A percentile compares a stretch with the other conserved stretches of the same genome.
These are phyloP conservation scores for Diaporthe longicolla DNA, from an alignment of 2,329 filamentous ascomycete species.

Conservation along the genomic window DNA sequence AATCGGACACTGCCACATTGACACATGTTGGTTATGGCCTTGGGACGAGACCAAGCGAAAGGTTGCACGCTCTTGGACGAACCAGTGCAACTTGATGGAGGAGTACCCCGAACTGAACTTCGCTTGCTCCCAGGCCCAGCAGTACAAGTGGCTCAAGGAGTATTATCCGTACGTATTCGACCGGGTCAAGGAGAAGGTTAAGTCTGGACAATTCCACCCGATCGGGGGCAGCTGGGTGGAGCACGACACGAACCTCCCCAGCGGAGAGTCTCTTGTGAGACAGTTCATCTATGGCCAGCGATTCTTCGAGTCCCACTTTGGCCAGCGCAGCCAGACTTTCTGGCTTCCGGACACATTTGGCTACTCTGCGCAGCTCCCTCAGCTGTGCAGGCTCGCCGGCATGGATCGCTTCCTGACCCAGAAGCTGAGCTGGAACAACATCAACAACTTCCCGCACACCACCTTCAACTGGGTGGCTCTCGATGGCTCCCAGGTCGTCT, in stretches of 20 bases:
- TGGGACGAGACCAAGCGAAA: constrained; percentile 99
- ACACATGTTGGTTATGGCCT: constrained; percentile 98
- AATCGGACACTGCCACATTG: constrained; percentile 97
- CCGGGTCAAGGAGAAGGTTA: constrained; percentile 91
- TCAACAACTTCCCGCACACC: constrained; percentile 98
- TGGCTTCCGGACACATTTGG: constrained; percentile 99
- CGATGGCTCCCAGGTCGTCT: constrained; percentile 96
- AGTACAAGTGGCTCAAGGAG: constrained; percentile 97
- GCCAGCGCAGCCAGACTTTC: constrained; percentile 89
- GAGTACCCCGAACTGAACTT: constrained; percentile 95
- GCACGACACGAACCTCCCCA: constrained; percentile 97
- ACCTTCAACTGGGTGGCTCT: constrained; percentile 99
- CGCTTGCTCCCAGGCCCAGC: constrained; percentile 92
- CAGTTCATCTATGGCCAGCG: constrained; percentile 97
- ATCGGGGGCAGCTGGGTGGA: constrained; percentile 99
- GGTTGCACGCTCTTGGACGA: constrained; percentile 95
- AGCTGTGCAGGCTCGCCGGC: constrained; percentile 92
- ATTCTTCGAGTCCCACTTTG: constrained; percentile 94
- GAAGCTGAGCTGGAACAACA: constrained; percentile 99
- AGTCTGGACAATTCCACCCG: constrained; percentile 91
- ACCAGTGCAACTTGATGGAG: constrained; percentile 95
- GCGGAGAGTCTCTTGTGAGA: constrained; percentile 91
- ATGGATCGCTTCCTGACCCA: constrained; percentile 98
- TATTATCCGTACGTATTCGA: constrained; percentile 91
- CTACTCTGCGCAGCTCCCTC: constrained; percentile 94